Evolutionary conservation across 768 basidiomycete genomes (phyloP).

Genomic region (Agrocybe praecox): DNA sequence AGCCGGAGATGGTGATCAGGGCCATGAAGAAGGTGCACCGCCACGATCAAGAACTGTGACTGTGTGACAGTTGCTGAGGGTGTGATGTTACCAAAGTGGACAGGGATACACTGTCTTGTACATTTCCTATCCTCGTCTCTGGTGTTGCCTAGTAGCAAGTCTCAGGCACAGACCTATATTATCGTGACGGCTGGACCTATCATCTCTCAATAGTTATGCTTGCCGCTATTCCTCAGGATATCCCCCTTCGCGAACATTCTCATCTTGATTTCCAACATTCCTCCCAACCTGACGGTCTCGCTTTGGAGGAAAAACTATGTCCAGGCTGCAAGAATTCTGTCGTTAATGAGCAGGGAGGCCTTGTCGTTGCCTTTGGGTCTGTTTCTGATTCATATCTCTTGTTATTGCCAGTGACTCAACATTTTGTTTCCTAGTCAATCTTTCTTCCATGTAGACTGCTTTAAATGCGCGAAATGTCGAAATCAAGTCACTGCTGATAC

Average conservation of each 20-base stretch:
- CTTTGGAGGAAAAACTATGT: conserved; percentile 63
- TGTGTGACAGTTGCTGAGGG: conserved; percentile 14
- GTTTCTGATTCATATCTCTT: conserved; percentile 29
- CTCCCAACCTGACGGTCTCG: conserved; percentile 22
- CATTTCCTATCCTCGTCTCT: conserved; percentile 4
- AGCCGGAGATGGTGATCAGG: conserved; percentile 88
- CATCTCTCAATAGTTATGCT: conserved; percentile 22
- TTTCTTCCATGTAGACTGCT: conserved; percentile 93
- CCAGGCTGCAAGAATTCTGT: conserved; percentile 84
- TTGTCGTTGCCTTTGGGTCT: conserved; percentile 96
- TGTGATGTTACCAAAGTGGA: conserved; percentile 14
- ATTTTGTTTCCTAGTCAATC: conserved; percentile 72
- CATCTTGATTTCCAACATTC: conserved; percentile 32
- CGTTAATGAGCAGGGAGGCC: conserved; percentile 77
- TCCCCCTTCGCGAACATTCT: conserved; percentile 38
- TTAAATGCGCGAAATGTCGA: conserved; percentile 95
- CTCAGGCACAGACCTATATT: conserved; percentile 11
- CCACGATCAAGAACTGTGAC: conserved; percentile 17
- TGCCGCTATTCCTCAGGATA: conserved; percentile 24
- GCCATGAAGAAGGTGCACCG: conserved; percentile 61
- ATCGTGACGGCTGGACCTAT: conserved; percentile 16
- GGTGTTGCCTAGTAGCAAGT: conserved; percentile 11
- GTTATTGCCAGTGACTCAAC: conserved; percentile 6
- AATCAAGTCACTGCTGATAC: conserved; percentile 95
- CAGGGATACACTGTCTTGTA: neutral